Evolutionary conservation across 495 filamentous ascomycete species (phyloP).

Genomic region (Pyrenula massariospora): DNA sequence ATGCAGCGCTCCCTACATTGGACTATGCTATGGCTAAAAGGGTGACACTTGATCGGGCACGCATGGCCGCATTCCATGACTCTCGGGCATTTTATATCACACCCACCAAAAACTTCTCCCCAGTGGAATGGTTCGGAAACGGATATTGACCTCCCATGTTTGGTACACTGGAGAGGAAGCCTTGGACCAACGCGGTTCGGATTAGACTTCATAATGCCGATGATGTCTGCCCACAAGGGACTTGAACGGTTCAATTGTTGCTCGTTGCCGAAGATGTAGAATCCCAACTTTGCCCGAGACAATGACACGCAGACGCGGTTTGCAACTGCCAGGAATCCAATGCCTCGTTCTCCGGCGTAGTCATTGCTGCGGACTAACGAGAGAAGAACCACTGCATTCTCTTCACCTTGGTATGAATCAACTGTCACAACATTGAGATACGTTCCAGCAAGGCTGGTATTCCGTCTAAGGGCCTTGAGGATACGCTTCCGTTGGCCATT

Average conservation of each 20-base stretch:
- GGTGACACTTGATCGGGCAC: conserved; percentile 27
- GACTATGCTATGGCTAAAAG: conserved; percentile 21
- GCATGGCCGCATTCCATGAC: conserved; percentile 26
- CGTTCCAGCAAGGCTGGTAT: conserved; percentile 32
- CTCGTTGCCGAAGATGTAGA: conserved; percentile 82
- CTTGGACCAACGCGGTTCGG: conserved; percentile 18
- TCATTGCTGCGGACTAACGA: conserved; percentile 71
- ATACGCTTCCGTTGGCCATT: conserved; percentile 70
- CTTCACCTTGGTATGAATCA: conserved; percentile 90
- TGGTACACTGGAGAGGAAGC: conserved; percentile 28
- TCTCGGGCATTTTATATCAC: conserved; percentile 20
- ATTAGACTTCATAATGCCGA: conserved; percentile 18
- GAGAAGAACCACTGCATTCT: conserved; percentile 77
- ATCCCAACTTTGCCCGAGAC: conserved; percentile 71
- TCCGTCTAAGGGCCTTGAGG: conserved; percentile 34
- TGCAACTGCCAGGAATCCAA: conserved; percentile 62
- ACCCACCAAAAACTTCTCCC: conserved; percentile 41
- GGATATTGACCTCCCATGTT: conserved; percentile 20
- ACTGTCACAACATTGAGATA: conserved; percentile 68
- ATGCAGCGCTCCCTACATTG: conserved; percentile 18
- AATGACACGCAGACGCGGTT: conserved; percentile 83
- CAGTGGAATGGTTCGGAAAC: conserved; percentile 28
- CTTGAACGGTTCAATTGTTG: conserved; percentile 28
- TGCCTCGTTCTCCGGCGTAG: conserved; percentile 15
- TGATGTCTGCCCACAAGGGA: conserved; percentile 25